These are phyloP conservation scores for Boletus rubropictus DNA, from an alignment of 768 basidiomycete species.

Conservation along the genomic window DNA sequence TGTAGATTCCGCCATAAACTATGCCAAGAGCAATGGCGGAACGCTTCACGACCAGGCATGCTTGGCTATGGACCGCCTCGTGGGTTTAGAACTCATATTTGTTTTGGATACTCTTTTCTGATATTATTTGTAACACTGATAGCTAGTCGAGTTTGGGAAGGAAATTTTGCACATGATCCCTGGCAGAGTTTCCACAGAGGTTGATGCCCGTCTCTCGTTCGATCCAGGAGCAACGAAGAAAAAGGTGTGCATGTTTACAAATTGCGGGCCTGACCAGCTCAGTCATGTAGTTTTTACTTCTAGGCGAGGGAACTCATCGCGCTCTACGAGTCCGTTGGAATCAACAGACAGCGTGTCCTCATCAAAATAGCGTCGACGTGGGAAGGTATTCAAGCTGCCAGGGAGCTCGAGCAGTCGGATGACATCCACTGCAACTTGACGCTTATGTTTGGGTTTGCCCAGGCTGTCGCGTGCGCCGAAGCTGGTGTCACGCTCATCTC, in stretches of 20 bases:
- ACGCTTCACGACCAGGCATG: slow-evolving; percentile 68
- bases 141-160: slow-evolving; percentile 95
- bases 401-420: slow-evolving; percentile 83
- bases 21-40: slow-evolving; percentile 74
- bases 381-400: slow-evolving; percentile 98
- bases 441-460: slow-evolving; percentile 92
- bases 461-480: slow-evolving; percentile 96
- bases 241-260: slow-evolving; percentile 43
- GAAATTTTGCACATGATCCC: slow-evolving; percentile 91
- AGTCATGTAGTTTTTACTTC: not conserved
- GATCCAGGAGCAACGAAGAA: slow-evolving; percentile 83
- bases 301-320: slow-evolving; percentile 78
- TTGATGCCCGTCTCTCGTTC: slow-evolving; percentile 93
- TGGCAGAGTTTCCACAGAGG: slow-evolving; percentile 95
- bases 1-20: slow-evolving; percentile 64
- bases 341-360: slow-evolving; percentile 84
- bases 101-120: too few relatives aligned
- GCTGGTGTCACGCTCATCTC: slow-evolving; percentile 95
- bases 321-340: slow-evolving; percentile 85
- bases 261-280: too few relatives aligned
- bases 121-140: too few relatives aligned
- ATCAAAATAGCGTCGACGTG: slow-evolving; percentile 99
- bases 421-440: slow-evolving; percentile 97
- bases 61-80: slow-evolving; percentile 79
- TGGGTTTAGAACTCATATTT: slow-evolving; percentile 38